Evolutionary conservation across 2,329 filamentous ascomycete genomes (phyloP), one percentile per base, ranked within the genome.

Genomic region (Arthroderma sp.): DNA sequence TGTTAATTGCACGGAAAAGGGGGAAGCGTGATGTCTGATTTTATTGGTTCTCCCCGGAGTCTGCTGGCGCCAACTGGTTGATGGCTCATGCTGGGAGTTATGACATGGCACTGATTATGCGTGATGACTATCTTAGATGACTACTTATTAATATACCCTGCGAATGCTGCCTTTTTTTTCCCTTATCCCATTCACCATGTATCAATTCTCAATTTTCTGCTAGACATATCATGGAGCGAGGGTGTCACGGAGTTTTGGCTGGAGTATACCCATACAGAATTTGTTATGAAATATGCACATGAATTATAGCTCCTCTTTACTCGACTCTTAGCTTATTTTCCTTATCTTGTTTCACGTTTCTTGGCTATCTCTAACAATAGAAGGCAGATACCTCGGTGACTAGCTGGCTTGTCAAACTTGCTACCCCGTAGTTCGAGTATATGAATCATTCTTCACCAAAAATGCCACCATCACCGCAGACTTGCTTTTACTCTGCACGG

Each of bases 1-100:
- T 77, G 23, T 73, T 84, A 37, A 77, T 95, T 63, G 78, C 78
- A 59, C 86, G 83, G 67, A 72, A 71, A 58, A 76, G 56, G 13
- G 54, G 52, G 9, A 58, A 58, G 43, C 52, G 56, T 4, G 41
- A 52, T 33, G 28, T 23, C 28, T 54, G n/a, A 54, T 38, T 15
- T 38, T 15, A 13, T 31, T 31, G 15, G 28, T 0, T 17, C 17
- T n/a, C 33, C 2, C n/a, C 13, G 13, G 8, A 17, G 17, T 19
- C 25, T 31, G 25, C 13, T 51, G 47, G 47, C 23, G 7, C 8
- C 7, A 25, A 21, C 19, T 23, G 41, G 21, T 47, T 47, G 21
- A 23, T 13, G 41, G 21, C 41, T 28, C 21, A 31, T 49, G 23
- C 7, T 13, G 44, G 28, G 9, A 21, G 23, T 7, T 49, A 33